Evolutionary conservation across 306 rosid species (phyloP), one percentile per base, ranked within the genome.

Genomic region (Dryas alaskensis): DNA sequence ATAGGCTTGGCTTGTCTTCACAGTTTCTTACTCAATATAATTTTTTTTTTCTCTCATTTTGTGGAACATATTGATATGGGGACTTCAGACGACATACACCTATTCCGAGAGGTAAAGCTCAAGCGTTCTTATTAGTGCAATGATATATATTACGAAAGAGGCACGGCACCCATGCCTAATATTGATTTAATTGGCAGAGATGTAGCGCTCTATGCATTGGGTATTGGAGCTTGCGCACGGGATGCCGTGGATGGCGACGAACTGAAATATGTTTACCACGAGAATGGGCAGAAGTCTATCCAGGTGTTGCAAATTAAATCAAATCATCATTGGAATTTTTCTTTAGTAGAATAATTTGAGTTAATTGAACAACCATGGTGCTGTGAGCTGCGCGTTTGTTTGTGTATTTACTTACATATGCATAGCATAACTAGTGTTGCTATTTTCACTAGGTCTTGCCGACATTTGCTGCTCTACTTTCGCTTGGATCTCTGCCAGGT

Each of bases 211-310:
- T 94, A 94, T 82, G 96, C 99, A 27, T 78, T 94, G 77, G 97
- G 97, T 14, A 73, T 92, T 45, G 99, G 99, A 70, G 96, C 88
- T 9, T 89, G 97, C 74, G 85, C 86, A 10, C 76, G 69, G 44
- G 81, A 94, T 76, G 95, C 99, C 13, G 88, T 89, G 48, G 97
- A 94, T 60, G 73, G 71, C 4, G 96, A 87, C 65, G 95, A 94
- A 76, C 97, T 94, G 64, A 88, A 94, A 80, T 94, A 83, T 78
- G 90, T 92, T 82, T 89, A 94, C 84, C 86, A 88, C 81, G 90
- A 88, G 70, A 79, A 78, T 63, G 95, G 99, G 19, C 96, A 86
- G 82, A 59, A 84, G 64, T 79, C 25, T 81, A 81, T 94, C 25
- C 86, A 92, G 97, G 99, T 94, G 53, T 52, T 72, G 1, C 57